Conservation (phyloP, 805 yeast genomes). For the Saturnispora dispora region DNA sequence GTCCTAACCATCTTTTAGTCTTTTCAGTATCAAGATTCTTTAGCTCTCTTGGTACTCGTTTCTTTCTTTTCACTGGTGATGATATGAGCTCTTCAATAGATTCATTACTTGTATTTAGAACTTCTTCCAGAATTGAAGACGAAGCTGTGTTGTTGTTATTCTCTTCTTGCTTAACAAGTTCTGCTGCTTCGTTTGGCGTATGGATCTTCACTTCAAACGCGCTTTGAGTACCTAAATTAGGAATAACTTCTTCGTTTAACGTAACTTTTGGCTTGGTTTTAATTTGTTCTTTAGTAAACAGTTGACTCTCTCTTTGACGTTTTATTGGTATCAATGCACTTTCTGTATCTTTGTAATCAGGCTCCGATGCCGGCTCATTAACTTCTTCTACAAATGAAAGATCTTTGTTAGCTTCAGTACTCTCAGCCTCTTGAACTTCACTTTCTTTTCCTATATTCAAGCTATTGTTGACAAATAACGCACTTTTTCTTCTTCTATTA, state of each 20-base stretch:
- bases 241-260: not conserved
- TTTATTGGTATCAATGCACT: conserved; percentile 10
- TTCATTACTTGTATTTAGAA: not conserved
- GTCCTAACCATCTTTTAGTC: conserved; percentile 13
- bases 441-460: not conserved
- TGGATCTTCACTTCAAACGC: not conserved
- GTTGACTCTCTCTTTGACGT: conserved; percentile 3
- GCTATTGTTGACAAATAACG: conserved; percentile 20
- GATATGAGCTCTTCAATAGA: not conserved
- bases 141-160: not conserved
- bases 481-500: conserved; percentile 37
- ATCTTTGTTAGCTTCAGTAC: not conserved
- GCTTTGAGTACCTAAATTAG: not conserved
- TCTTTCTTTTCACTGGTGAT: conserved; percentile 13
- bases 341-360: conserved; percentile 13
- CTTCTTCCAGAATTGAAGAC: not conserved
- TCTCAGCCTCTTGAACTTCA: not conserved
- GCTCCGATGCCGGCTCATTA: conserved; percentile 18
- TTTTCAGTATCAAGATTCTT: conserved; percentile 29
- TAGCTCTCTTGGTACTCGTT: conserved; percentile 27
- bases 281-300: conserved; percentile 9
- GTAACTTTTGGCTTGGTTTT: conserved; percentile 5
- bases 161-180: not conserved
- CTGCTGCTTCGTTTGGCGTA: conserved; percentile 3
- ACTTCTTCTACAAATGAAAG: conserved; percentile 9